Base-by-base conservation (phyloP, 352 stramenopile genomes). In the Globisporangium sylvaticum region DNA sequence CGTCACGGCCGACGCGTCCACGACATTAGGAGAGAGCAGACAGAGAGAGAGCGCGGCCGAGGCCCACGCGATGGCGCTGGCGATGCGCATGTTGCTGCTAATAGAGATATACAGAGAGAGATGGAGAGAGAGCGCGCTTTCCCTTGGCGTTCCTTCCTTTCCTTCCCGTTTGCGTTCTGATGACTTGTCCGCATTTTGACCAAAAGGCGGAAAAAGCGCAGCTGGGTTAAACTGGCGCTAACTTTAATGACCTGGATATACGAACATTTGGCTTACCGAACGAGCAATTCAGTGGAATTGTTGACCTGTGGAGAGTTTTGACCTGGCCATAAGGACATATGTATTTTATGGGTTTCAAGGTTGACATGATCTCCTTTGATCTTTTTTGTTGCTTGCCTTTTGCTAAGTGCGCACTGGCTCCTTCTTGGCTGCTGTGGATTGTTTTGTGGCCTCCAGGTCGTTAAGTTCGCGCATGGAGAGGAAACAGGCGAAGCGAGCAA, bases 1-100 rank as follows among this genome's bases (percentile, higher is more conserved):
- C 44, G 75, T 93, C 64, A 91, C 76, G 39, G 84, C 78, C 29
- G 84, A 69, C 12, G 79, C 82, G 18, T 81, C 64, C 5, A 64
- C 64, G 15, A 10, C 18, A 44, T 20, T n/a, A 55, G 25, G 20
- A 10, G 60, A 48, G 10, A 37, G 27, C 14, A 66, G 50, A 4
- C 25, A 58, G 32, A 66, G 50, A 7, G 32, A 32, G 50, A 55
- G 44, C 37, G 64, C 55, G 32, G n/a, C 32, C 22, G 46, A 48
- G 12, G 48, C 48, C 22, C 56, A 37, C 24, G 62, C 24, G 57
- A 59, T 39, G 25, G 27, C 55, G 56, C 42, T 27, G 10, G 64
- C 24, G 56, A 65, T 46, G 56, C 32, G 56, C 64, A 64, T 69
- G 22, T 12, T n/a, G 25, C 52, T 37, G 52, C 15, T 39, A n/a